Evolutionary conservation across 2,329 filamentous ascomycete species (phyloP), one percentile per base, ranked within the genome.

Genomic region (Hypomyces perniciosus): DNA sequence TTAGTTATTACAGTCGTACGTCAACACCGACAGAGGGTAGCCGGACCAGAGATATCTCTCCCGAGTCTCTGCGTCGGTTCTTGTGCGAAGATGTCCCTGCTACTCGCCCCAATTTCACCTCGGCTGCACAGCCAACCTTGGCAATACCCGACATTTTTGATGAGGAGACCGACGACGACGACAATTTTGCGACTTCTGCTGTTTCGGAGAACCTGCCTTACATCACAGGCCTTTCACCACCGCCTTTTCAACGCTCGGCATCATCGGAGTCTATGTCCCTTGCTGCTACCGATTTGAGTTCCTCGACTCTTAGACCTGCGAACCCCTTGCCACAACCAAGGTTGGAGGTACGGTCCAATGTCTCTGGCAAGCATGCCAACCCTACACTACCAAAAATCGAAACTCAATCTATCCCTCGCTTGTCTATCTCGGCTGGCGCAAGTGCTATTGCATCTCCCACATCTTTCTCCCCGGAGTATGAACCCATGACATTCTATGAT

Each of bases 101-200:
- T 34, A 58, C 58, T 35, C 49, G 49, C 4, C 61, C 59, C 13
- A 58, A 55, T 50, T 63, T 56, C 10, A 61, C 58, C 31, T 44
- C 59, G 6, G 60, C 64, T 8, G 61, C 67, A n/a, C 62, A 66
- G 6, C 63, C 64, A 2, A 49, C 62, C 1, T 40, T 71, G 7
- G 44, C 61, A 20, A 70, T 72, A 6, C 65, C 69, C 13, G 68
- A 70, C 7, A 66, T 70, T 6, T 58, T 59, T 30, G 65, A 63
- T 6, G 77, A 79, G 49, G 75, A 77, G 46, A 68, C 68, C 41
- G 79, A 83, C 45, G 79, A 84, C 54, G 80, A 84, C 57, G 78
- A 82, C 56, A 83, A 83, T 65, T 84, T 84, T 58, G 79, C 79
- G n/a, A 74, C 72, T 4, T 75, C 76, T 1, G 72, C 75, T 4